Evolutionary conservation across 192 early-diverging fungal genomes (phyloP).

Genomic region (Funneliformis mosseae): DNA sequence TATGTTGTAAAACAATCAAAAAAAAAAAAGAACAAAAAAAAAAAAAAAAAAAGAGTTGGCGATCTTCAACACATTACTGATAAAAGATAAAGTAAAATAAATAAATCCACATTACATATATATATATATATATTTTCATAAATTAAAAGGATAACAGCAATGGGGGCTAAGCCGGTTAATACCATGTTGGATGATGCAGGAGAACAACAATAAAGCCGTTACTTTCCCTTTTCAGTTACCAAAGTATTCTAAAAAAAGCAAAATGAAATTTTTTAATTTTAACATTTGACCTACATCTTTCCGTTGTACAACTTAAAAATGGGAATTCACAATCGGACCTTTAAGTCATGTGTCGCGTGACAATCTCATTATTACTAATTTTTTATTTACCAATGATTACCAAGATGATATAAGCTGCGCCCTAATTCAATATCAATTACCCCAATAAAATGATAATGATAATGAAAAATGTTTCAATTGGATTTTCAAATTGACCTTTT

Average conservation of each 20-base stretch:
- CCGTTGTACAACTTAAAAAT: background rate
- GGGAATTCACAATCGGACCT: background rate
- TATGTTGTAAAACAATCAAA: background rate
- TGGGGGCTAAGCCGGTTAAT: background rate
- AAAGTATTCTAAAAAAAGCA: background rate
- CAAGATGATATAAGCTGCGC: too few species aligned
- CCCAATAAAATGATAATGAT: too few species aligned
- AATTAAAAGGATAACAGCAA: background rate
- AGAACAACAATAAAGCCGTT: slow-evolving; percentile 4
- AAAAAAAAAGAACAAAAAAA: background rate
- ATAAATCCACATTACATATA: too few species aligned
- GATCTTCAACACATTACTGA: background rate
- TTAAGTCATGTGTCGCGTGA: background rate
- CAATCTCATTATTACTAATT: background rate
- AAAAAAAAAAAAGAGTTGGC: background rate
- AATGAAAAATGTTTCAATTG: too few species aligned
- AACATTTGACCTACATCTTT: background rate
- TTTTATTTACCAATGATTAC: too few species aligned
- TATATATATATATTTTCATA: too few species aligned
- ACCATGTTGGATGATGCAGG: slow-evolving; percentile 15
- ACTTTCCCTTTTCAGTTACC: background rate
- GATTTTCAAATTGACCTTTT: too few species aligned
- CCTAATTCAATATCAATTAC: too few species aligned
- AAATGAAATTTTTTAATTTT: background rate
- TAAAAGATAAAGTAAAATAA: background rate